Evolutionary conservation across 805 yeast genomes (phyloP).

Genomic region (Hanseniaspora clermontiae): DNA sequence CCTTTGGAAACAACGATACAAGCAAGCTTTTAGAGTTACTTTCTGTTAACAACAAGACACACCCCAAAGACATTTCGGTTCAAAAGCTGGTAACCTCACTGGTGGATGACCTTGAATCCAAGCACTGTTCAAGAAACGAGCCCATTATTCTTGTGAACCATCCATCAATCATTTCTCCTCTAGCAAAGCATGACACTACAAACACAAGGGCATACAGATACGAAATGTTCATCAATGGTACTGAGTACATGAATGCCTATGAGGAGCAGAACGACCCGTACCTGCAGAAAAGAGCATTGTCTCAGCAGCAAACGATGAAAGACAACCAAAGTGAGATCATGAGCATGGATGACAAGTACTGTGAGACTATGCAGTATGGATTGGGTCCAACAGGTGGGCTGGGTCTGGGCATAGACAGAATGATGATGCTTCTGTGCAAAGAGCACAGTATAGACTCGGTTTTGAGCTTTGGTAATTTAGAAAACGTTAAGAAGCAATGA

Average conservation of each 20-base stretch:
- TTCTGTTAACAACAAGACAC: constrained; percentile 27
- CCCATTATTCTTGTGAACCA: constrained; percentile 75
- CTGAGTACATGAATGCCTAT: constrained; percentile 82
- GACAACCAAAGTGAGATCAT: constrained; percentile 49
- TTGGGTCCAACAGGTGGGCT: constrained; percentile 98
- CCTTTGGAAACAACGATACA: constrained; percentile 3
- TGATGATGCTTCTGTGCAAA: constrained; percentile 65
- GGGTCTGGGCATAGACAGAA: constrained; percentile 88
- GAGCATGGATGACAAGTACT: constrained; percentile 59
- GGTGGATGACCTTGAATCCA: constrained; percentile 50
- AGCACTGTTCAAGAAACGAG: constrained; percentile 30
- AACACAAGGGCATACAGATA: constrained; percentile 48
- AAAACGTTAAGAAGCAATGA: constrained; percentile 55
- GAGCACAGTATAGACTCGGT: constrained; percentile 60
- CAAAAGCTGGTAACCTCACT: constrained; percentile 33
- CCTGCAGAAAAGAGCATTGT: constrained; percentile 52
- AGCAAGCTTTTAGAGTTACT: not conserved
- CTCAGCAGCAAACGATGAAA: constrained; percentile 41
- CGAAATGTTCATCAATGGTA: constrained; percentile 68
- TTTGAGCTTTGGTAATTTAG: constrained; percentile 58
- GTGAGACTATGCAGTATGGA: constrained; percentile 76
- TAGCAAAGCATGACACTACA: constrained; percentile 28
- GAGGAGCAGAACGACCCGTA: constrained; percentile 91
- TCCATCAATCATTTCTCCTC: constrained; percentile 75
- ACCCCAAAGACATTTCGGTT: constrained; percentile 44